Percentiles rank a stretch among this genome's conserved stretches.
Evolutionary conservation across 768 basidiomycete genomes (phyloP).

Genomic region (Trametes maxima): DNA sequence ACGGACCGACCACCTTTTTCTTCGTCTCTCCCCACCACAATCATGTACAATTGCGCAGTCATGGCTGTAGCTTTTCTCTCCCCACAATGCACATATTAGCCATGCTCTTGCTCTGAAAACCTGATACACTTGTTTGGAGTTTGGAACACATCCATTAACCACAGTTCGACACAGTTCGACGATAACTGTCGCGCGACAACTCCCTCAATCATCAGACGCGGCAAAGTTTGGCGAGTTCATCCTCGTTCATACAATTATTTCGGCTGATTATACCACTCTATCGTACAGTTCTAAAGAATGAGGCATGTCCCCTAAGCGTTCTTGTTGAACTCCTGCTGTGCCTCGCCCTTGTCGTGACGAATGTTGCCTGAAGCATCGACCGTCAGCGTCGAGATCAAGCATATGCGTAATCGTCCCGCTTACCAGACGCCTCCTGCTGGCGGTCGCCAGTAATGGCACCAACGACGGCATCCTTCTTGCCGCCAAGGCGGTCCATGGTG

Average conservation of each 20-base stretch:
- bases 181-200: too few relatives aligned
- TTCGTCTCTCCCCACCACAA: conserved; percentile 1
- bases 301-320: background rate
- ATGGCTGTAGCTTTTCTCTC: conserved; percentile 14
- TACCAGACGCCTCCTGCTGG: conserved; percentile 51
- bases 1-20: background rate
- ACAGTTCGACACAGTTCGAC: too few relatives aligned
- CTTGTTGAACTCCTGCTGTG: conserved; percentile 27
- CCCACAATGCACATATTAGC: conserved; percentile 10
- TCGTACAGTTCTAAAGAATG: background rate
- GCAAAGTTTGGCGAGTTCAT: too few relatives aligned
- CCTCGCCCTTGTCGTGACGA: conserved; percentile 26
- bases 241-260: too few relatives aligned
- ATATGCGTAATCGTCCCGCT: conserved; percentile 8
- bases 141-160: too few relatives aligned
- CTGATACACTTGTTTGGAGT: too few relatives aligned
- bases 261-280: background rate
- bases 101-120: conserved; percentile 1
- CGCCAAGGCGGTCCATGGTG: conserved; percentile 44
- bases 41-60: conserved; percentile 22
- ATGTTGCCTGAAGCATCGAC: conserved; percentile 13
- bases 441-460: conserved; percentile 61
- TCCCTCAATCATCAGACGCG: too few relatives aligned
- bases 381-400: background rate
- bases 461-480: conserved; percentile 57